Evolutionary conservation across 2,329 filamentous ascomycete species (phyloP).

Genomic region (Pestalotiopsis fici): DNA sequence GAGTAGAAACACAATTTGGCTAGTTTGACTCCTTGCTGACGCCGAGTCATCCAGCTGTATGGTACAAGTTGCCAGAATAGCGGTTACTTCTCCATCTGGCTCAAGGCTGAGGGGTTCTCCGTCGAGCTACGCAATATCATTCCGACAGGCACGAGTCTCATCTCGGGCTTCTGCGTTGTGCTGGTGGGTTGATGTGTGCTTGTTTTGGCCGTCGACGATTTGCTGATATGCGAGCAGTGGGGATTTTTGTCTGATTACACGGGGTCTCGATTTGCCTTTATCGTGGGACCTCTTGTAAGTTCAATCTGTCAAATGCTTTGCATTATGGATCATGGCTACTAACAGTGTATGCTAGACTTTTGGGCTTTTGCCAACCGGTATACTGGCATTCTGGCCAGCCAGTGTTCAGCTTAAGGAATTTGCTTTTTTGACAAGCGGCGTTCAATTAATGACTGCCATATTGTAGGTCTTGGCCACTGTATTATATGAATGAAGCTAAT

Average conservation of each 20-base stretch:
- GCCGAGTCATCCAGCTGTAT: neutral
- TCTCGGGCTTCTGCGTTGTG: slow-evolving; percentile 2
- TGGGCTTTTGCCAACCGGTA: neutral
- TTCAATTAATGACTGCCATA: slow-evolving; percentile 10
- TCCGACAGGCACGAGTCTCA: slow-evolving; percentile 6
- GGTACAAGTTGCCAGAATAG: neutral
- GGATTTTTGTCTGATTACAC: slow-evolving; percentile 8
- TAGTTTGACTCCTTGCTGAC: neutral
- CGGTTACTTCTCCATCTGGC: slow-evolving; percentile 9
- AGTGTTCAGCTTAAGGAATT: slow-evolving; percentile 1
- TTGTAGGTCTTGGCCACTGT: slow-evolving; percentile 1
- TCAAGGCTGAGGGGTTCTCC: slow-evolving; percentile 5
- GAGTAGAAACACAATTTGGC: neutral
- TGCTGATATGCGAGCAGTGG: neutral
- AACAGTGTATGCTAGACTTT: neutral
- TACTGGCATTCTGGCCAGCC: slow-evolving; percentile 5
- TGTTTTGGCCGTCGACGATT: neutral
- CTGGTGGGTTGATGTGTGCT: neutral
- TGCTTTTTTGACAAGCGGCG: neutral
- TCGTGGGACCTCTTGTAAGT: slow-evolving; percentile 7
- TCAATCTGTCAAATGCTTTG: neutral
- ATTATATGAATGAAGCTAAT: neutral
- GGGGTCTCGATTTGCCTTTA: slow-evolving; percentile 1
- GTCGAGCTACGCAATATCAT: slow-evolving; percentile 7
- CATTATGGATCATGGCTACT: neutral